A percentile compares a stretch with the other conserved stretches of the same genome.
Conservation (phyloP, 2,329 filamentous ascomycete species). For the Teratosphaeria gauchensis region DNA sequence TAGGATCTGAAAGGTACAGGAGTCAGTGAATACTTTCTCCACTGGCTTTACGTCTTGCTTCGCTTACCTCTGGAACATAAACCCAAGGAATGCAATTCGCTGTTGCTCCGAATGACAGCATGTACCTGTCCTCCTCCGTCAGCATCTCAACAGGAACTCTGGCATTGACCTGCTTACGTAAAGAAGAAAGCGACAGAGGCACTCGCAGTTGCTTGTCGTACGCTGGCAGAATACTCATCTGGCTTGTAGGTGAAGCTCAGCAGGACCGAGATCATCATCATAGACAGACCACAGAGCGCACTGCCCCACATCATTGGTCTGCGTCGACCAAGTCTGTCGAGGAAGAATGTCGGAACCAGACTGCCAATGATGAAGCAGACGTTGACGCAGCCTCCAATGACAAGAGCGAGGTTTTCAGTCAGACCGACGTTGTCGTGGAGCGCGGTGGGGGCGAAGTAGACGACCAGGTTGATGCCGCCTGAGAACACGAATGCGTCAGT, state of each 20-base stretch:
- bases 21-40: not conserved
- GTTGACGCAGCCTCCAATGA: conserved; percentile 39
- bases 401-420: conserved; percentile 32
- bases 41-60: not conserved
- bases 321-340: conserved; percentile 32
- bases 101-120: conserved; percentile 34
- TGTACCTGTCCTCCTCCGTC: conserved; percentile 7
- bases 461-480: conserved; percentile 26
- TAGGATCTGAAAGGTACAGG: conserved; percentile 40
- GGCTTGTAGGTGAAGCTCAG: conserved; percentile 32
- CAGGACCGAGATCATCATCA: conserved; percentile 32
- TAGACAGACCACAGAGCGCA: conserved; percentile 26
- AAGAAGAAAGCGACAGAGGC: conserved; percentile 44
- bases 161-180: conserved; percentile 22
- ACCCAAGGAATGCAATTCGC: conserved; percentile 44
- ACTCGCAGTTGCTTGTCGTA: conserved; percentile 32
- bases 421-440: conserved; percentile 40
- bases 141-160: not conserved
- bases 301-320: conserved; percentile 28
- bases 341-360: conserved; percentile 37
- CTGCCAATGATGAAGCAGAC: conserved; percentile 34
- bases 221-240: conserved; percentile 19
- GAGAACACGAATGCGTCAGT: not conserved
- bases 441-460: conserved; percentile 34
- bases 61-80: conserved; percentile 34